Percentiles rank a stretch among this genome's conserved stretches.
phyloP scores from a whole-genome alignment of 805 yeast genomes.

The Pichia californica region DNA sequence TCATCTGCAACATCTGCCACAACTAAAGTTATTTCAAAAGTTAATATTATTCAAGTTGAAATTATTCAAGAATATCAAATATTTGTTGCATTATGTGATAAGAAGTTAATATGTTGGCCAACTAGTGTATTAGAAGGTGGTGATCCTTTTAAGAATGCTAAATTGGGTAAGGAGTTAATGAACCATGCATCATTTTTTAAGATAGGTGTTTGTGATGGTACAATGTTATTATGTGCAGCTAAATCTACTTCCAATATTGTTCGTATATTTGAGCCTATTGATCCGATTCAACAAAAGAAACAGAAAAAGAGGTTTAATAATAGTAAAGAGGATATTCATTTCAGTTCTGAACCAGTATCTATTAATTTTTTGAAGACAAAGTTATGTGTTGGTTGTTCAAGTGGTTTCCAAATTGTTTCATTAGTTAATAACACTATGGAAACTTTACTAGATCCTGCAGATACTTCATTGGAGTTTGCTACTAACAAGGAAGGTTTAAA shows the following conservation, averaged over 20 bases:
- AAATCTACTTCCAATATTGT: conserved; percentile 73
- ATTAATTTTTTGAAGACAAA: conserved; percentile 84
- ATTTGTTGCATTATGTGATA: conserved; percentile 74
- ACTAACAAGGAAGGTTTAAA: conserved; percentile 66
- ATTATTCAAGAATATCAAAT: conserved; percentile 88
- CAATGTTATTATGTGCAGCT: conserved; percentile 83
- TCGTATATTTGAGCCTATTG: conserved; percentile 83
- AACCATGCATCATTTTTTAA: conserved; percentile 88
- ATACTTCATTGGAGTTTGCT: conserved; percentile 92
- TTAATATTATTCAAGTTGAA: conserved; percentile 81
- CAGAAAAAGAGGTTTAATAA: conserved; percentile 67
- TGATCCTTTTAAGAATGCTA: conserved; percentile 45
- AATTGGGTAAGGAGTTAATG: conserved; percentile 70
- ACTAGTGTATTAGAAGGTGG: conserved; percentile 54
- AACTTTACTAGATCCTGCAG: conserved; percentile 93
- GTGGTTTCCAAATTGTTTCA: conserved; percentile 92
- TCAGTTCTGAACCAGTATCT: conserved; percentile 85
- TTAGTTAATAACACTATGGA: conserved; percentile 80
- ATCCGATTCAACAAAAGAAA: conserved; percentile 53
- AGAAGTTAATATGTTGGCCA: conserved; percentile 70
- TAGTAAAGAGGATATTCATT: conserved; percentile 67
- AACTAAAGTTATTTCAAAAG: conserved; percentile 63
- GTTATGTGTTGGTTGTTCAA: conserved; percentile 91
- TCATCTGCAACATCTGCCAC: conserved; percentile 42
- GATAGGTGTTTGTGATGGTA: conserved; percentile 88